phyloP scores from a whole-genome alignment of 805 yeast species.

The Candida michaelii region DNA sequence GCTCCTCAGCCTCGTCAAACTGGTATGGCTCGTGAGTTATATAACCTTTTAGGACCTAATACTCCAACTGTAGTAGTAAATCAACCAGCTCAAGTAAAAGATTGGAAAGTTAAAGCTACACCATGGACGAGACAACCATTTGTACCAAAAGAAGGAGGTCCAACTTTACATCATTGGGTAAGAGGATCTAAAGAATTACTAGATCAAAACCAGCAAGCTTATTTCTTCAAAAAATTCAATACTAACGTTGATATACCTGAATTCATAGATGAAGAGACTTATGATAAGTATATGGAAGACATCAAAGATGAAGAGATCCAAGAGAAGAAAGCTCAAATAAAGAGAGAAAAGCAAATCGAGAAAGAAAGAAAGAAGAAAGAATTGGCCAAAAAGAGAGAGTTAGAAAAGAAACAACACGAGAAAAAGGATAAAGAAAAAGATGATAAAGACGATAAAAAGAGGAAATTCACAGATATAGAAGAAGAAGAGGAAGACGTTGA shows the following conservation, averaged over 20 bases:
- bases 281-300: constrained; percentile 47
- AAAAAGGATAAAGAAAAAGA: constrained; percentile 7
- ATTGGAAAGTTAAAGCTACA: constrained; percentile 64
- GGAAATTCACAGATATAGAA: constrained; percentile 5
- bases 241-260: constrained; percentile 67
- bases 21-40: constrained; percentile 89
- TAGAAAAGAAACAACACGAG: constrained; percentile 6
- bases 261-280: constrained; percentile 61
- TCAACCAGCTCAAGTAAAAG: constrained; percentile 45
- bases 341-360: constrained; percentile 16
- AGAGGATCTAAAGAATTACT: constrained; percentile 60
- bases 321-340: constrained; percentile 14
- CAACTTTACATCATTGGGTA: constrained; percentile 76
- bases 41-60: constrained; percentile 84
- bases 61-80: constrained; percentile 71
- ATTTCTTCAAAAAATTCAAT: constrained; percentile 74
- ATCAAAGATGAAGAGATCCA: constrained; percentile 27
- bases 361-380: constrained; percentile 17
- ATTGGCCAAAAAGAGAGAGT: constrained; percentile 5
- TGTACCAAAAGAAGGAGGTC: constrained; percentile 25
- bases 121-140: constrained; percentile 81
- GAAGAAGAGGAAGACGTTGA: constrained; percentile 8
- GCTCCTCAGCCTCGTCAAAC: constrained; percentile 33
- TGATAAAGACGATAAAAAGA: constrained; percentile 1
- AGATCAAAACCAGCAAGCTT: constrained; percentile 41